phyloP scores from a whole-genome alignment of 2,329 filamentous ascomycete genomes.

The Waltergamsia citrina region DNA sequence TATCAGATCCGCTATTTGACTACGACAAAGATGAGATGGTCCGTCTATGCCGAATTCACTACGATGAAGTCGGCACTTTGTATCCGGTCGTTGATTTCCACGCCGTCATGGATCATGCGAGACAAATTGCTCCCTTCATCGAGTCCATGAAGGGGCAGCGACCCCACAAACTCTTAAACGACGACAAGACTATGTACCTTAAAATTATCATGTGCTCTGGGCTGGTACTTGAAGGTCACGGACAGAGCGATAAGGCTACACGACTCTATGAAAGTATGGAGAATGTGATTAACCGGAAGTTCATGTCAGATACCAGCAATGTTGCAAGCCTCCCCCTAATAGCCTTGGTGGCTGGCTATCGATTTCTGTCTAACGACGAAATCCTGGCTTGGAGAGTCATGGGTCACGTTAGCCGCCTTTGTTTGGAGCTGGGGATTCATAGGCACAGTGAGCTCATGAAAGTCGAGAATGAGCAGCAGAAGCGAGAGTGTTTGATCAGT shows the following conservation, averaged over 20 bases:
- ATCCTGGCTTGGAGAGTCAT: constrained; percentile 79
- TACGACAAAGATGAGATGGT: constrained; percentile 72
- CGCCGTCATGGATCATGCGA: constrained; percentile 59
- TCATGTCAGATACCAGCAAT: constrained; percentile 43
- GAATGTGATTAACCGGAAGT: constrained; percentile 55
- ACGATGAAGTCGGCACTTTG: constrained; percentile 88
- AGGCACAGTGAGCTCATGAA: constrained; percentile 62
- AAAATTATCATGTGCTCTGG: constrained; percentile 79
- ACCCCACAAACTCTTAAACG: constrained; percentile 28
- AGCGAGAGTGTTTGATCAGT: constrained; percentile 57
- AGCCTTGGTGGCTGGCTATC: constrained; percentile 51
- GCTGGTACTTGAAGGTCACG: constrained; percentile 68
- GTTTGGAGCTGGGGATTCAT: constrained; percentile 75
- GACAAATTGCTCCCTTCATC: constrained; percentile 62
- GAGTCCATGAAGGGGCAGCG: constrained; percentile 35
- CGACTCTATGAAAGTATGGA: constrained; percentile 71
- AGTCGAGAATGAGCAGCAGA: constrained; percentile 60
- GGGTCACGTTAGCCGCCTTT: constrained; percentile 72
- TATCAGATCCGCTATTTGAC: constrained; percentile 64
- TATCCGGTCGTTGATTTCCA: constrained; percentile 78
- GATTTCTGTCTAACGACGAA: constrained; percentile 82
- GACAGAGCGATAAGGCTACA: constrained; percentile 65
- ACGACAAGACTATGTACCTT: constrained; percentile 54
- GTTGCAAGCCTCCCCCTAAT: constrained; percentile 39
- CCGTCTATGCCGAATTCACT: constrained; percentile 68